Conservation (phyloP, 805 yeast genomes). For the Candida ponderosae region DNA sequence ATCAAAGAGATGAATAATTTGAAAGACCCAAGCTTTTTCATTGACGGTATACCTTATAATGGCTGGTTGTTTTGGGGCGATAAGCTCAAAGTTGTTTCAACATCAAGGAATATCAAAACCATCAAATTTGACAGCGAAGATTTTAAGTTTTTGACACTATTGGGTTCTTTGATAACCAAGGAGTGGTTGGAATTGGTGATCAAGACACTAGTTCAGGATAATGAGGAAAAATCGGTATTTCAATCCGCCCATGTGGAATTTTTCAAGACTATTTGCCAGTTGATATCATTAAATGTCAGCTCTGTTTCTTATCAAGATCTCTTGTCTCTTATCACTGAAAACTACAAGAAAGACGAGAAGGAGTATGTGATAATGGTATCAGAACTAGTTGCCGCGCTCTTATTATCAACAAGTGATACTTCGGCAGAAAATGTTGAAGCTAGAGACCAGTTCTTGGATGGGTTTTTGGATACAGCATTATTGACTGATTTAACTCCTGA, state of each 20-base stretch:
- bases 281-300: slow-evolving; percentile 38
- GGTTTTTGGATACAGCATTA: slow-evolving; percentile 38
- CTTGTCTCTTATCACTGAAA: slow-evolving; percentile 36
- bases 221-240: slow-evolving; percentile 61
- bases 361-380: slow-evolving; percentile 68
- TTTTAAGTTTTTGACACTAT: slow-evolving; percentile 24
- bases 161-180: slow-evolving; percentile 40
- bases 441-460: slow-evolving; percentile 39
- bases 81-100: slow-evolving; percentile 34
- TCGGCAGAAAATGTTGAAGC: slow-evolving; percentile 21
- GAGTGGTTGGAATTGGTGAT: slow-evolving; percentile 53
- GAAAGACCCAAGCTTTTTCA: slow-evolving; percentile 39
- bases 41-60: slow-evolving; percentile 46
- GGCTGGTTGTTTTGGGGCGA: slow-evolving; percentile 81
- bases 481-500: slow-evolving; percentile 65
- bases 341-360: slow-evolving; percentile 61
- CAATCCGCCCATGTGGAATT: slow-evolving; percentile 59
- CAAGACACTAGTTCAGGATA: slow-evolving; percentile 50
- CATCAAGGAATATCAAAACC: slow-evolving; percentile 8
- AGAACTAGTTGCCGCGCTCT: slow-evolving; percentile 61
- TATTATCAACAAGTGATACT: slow-evolving; percentile 40
- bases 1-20: slow-evolving; percentile 42
- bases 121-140: slow-evolving; percentile 34
- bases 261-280: slow-evolving; percentile 38
- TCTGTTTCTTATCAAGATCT: slow-evolving; percentile 43